Conservation (phyloP, 148 eudicot species). For the Bassia scoparia region DNA sequence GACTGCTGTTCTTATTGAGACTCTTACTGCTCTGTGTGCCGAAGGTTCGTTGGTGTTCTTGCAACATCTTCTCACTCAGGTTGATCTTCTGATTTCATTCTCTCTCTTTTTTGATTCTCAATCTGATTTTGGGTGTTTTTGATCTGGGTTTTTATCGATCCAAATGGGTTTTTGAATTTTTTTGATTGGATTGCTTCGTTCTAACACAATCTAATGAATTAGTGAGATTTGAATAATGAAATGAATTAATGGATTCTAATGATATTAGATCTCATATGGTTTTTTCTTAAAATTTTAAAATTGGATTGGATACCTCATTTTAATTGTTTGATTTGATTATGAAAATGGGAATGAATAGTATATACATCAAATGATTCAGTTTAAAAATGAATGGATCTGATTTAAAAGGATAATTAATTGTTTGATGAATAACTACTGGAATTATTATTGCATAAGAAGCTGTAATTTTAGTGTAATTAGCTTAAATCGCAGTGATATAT, state of each 20-base stretch:
- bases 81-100: not conserved
- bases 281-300: not conserved
- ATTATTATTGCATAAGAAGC: no score
- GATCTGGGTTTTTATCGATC: not conserved
- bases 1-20: conserved; percentile 90
- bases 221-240: not conserved
- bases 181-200: not conserved
- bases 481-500: no score
- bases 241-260: not conserved
- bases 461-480: no score
- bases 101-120: not conserved
- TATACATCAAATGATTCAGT: no score
- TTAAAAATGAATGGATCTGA: not conserved
- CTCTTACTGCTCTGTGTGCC: conserved; percentile 88
- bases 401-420: not conserved
- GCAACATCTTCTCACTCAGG: conserved; percentile 98
- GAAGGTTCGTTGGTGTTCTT: conserved; percentile 98
- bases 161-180: not conserved
- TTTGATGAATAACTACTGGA: not conserved
- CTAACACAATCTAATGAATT: not conserved
- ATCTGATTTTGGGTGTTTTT: not conserved
- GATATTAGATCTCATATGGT: not conserved
- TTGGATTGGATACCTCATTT: no score
- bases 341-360: no score
- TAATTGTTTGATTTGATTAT: no score